phyloP scores from a whole-genome alignment of 352 stramenopile genomes.

The Globisporangium radiosum region DNA sequence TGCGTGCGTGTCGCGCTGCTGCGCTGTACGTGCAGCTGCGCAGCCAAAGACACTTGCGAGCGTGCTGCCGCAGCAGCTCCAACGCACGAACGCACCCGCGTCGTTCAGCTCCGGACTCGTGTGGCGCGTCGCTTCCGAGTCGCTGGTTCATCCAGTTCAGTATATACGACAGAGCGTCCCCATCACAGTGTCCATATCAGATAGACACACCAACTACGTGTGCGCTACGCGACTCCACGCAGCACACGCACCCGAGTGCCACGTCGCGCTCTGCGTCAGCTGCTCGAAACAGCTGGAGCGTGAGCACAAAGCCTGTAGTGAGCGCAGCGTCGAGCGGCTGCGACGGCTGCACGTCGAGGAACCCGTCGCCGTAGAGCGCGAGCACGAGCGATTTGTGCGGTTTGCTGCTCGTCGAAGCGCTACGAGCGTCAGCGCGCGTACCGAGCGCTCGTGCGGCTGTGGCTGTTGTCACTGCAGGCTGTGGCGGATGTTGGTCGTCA shows the following conservation, averaged over 20 bases:
- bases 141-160: conserved; percentile 5
- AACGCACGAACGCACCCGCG: conserved; percentile 46
- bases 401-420: background rate
- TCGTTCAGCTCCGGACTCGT: conserved; percentile 49
- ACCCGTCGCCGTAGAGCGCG: conserved; percentile 46
- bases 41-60: conserved; percentile 50
- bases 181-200: background rate
- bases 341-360: conserved; percentile 28
- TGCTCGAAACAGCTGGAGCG: conserved; percentile 41
- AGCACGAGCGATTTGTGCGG: conserved; percentile 14
- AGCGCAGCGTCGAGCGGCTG: conserved; percentile 5
- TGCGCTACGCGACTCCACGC: too few relatives aligned
- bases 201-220: background rate
- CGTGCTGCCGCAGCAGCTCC: conserved; percentile 53
- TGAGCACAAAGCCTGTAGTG: conserved; percentile 23
- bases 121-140: conserved; percentile 38
- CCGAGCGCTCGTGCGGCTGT: background rate
- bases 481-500: background rate
- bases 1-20: background rate
- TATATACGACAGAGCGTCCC: too few relatives aligned
- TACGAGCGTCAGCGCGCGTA: too few relatives aligned
- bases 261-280: conserved; percentile 26
- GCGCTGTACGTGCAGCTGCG: conserved; percentile 10
- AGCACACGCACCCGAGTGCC: conserved; percentile 17
- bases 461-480: background rate